Evolutionary conservation across 208 protist species (phyloP), one percentile per base, ranked within the genome.

Genomic region (Trypanosoma cruzi): DNA sequence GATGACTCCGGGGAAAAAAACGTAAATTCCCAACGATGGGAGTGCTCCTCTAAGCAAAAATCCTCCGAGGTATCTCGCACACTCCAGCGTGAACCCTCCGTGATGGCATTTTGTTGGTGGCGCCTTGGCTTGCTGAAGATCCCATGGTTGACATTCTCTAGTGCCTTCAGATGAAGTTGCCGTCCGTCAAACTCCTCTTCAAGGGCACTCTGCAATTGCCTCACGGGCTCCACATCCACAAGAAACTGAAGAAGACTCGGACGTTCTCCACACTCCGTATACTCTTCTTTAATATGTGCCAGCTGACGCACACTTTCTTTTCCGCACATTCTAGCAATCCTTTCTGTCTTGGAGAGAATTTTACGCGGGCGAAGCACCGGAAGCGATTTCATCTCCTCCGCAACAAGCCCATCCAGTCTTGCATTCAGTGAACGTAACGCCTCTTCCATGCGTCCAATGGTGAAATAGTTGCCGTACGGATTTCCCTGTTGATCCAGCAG

Each of bases 1-100:
- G 64, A 28, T 0, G 77, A 69, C 16, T 70, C 59, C 18, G 74
- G 64, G 24, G 67, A 46, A 65, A 80, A 60, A 46, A 93, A 80
- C 1, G 76, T 73, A 50, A 93, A 92, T 70, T 93, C 86, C 85
- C 86, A 93, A 14, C 77, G 82, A 53, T 93, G 83, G 13, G 86
- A 88, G 77, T 95, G 87, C 53, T 75, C 59, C 1, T 62, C 50
- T 14, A 95, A 69, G 60, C 85, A 92, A 76, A 84, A 90, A 77
- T 93, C 86, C 16, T 85, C 84, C 1, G 77, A 67, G 5, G 46
- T 32, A 71, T 94, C 89, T 40, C 44, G 37, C 7, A 70, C 64
- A 52, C 29, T 70, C 32, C 50, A 34, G 13, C 26, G 57, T 26
- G 55, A 73, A 50, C 40, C 49, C 40, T 49, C 60, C 32, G 57